Evolutionary conservation across 2,329 filamentous ascomycete species (phyloP), one percentile per base, ranked within the genome.

Genomic region (Xylaria sp.): DNA sequence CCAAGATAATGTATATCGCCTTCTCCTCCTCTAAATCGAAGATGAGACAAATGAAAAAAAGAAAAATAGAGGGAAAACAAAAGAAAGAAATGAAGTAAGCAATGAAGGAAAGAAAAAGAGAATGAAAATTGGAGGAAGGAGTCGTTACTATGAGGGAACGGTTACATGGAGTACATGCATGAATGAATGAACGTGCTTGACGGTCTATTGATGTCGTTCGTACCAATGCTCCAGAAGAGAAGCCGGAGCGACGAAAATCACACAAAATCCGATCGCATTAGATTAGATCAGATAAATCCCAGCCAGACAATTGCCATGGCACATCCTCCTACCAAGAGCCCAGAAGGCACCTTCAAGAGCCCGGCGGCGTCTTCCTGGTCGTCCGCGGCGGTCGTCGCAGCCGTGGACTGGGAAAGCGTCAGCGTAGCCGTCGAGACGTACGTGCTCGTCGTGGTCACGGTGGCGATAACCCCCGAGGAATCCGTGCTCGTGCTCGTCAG

Each of bases 341-440:
- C 9, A 1, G 9, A 48, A 3, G 51, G 44, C 13, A 58, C 41
- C 52, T 18, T 48, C 8, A 65, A 9, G 6, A 55, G 32, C 23
- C 58, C 59, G 15, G 20, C 65, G 13, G 44, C 58, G 6, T 25
- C 62, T 2, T 63, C 66, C 3, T 66, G 55, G 8, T 61, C 52
- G 20, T 50, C 55, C 4, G 44, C 58, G 23, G 18, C n/a, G n/a
- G 46, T 48, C 46, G 41, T 48, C 32, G 20, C 39, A 15, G 58
- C n/a, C 39, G 58, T 44, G 6, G 32, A 34, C 52, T 18, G 46
- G 12, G 37, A 13, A 10, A 32, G 15, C 0, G 61, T 63, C 46
- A 32, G 25, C 15, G 70, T 70, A 25, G 62, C 54, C 13, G 70
- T 72, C 44, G 66, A 63, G 20, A 66, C 54, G 58, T 57, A 65